Base-by-base conservation (phyloP, 176 grass and related monocot genomes). In the Rhynchospora breviuscula region DNA sequence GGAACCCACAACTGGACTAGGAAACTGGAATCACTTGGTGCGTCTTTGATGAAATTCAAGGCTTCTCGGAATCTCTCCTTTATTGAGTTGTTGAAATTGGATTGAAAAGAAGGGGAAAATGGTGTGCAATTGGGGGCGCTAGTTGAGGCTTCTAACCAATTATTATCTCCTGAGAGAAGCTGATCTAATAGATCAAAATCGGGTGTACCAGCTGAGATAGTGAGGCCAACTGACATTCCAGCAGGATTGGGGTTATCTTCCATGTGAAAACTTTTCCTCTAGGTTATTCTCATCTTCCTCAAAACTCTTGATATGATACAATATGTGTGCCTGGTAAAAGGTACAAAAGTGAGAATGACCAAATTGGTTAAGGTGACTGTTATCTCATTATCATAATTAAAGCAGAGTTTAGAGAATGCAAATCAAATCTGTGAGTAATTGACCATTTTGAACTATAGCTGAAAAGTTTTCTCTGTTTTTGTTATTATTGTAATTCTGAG, bases 1-100 rank as follows among this genome's bases (percentile, higher is more conserved):
- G 93, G 97, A 80, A 92, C 86, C 96, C 93, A 99, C 7, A 99
- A 85, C 87, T 99, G 97, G 23, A 99, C 91, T 60, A 99, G 93
- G 49, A 93, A 87, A 49, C 92, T 87, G 26, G 80, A 58, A 0
- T 93, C 89, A 4, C 78, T 90, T 81, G 83, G 88, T 17, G 87
- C 87, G 61, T 96, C 87, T 82, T 61, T 89, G 78, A 99, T 93
- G 86, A 85, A 72, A 68, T 8, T 43, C 4, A 99, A 60, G 5
- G 91, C 91, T 51, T 96, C 87, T 47, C 47, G 48, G 61, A 99
- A 81, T 73, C 89, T 87, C 10, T 95, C 85, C 78, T 92, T 85
- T 17, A 81, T 57, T 64, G 83, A 67, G 25, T 74, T 66, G 70
- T 78, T 72, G 35, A 40, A 40, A 40, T 40, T 40, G 19, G 86